Percentiles rank a stretch among this genome's conserved stretches.
These are phyloP conservation scores for Trichophyton schoenleinii DNA, from an alignment of 2,329 filamentous ascomycete genomes.

Conservation along the genomic window DNA sequence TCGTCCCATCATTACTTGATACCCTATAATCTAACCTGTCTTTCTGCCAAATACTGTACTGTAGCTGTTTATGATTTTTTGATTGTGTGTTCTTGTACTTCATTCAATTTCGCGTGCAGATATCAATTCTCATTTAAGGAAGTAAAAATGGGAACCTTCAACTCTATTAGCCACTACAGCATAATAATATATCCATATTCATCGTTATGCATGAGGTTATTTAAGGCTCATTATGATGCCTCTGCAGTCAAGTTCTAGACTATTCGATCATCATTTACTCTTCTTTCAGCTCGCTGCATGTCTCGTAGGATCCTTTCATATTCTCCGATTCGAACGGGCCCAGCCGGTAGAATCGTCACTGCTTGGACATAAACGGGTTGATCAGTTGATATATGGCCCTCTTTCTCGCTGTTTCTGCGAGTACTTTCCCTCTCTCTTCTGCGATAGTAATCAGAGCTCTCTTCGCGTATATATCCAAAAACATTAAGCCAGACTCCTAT, in stretches of 20 bases:
- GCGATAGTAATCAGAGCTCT: background rate
- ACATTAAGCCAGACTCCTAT: slow-evolving; percentile 83
- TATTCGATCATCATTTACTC: slow-evolving; percentile 12
- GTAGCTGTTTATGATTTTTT: background rate
- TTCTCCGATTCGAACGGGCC: slow-evolving; percentile 54
- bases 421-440: background rate
- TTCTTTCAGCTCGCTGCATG: slow-evolving; percentile 23
- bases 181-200: background rate
- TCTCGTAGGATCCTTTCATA: slow-evolving; percentile 53
- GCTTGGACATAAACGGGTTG: slow-evolving; percentile 51
- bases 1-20: background rate
- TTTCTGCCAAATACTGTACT: background rate
- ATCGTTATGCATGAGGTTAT: background rate
- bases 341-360: slow-evolving; percentile 63
- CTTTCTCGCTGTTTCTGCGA: background rate
- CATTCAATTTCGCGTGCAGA: background rate
- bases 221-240: background rate
- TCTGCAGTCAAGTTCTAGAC: slow-evolving; percentile 33
- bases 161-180: background rate
- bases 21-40: background rate
- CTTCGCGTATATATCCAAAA: slow-evolving; percentile 58
- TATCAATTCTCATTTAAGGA: background rate
- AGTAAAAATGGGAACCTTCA: background rate
- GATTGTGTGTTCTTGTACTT: background rate
- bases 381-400: background rate